Evolutionary conservation across 257 asterid genomes (phyloP).

Genomic region (Plantago major): DNA sequence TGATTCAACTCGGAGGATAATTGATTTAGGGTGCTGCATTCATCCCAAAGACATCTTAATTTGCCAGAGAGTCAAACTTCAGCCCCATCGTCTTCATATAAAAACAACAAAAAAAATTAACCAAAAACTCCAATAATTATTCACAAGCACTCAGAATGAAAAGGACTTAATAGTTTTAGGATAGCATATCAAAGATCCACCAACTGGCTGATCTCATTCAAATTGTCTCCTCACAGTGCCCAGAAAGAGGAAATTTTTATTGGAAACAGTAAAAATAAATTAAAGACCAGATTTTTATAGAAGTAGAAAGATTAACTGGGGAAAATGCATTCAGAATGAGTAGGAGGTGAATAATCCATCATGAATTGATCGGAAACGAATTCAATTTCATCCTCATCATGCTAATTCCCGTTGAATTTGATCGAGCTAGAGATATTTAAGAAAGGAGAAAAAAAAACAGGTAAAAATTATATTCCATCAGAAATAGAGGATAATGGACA

Average conservation of each 20-base stretch:
- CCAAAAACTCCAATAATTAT: not conserved
- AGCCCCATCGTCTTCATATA: conserved; percentile 35
- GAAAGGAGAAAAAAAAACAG: not conserved
- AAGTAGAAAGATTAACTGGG: not conserved
- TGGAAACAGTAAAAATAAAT: too few relatives aligned
- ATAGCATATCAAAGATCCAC: conserved; percentile 36
- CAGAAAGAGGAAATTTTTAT: too few relatives aligned
- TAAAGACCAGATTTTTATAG: too few relatives aligned
- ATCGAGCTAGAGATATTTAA: too few relatives aligned
- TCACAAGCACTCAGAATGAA: conserved; percentile 72
- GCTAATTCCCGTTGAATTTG: conserved; percentile 14
- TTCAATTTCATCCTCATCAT: conserved; percentile 42
- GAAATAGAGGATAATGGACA: conserved; percentile 45
- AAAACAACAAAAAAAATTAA: not conserved
- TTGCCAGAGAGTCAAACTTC: conserved; percentile 64
- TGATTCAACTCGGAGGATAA: not conserved
- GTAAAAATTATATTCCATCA: conserved; percentile 29
- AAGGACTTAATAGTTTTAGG: conserved; percentile 35
- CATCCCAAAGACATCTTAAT: conserved; percentile 42
- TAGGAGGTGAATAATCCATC: conserved; percentile 68
- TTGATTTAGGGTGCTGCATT: conserved; percentile 7
- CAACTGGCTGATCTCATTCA: conserved; percentile 30
- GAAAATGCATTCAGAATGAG: conserved; percentile 77
- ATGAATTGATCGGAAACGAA: conserved; percentile 45
- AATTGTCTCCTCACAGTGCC: conserved; percentile 45